Evolutionary conservation across 805 yeast species (phyloP), one percentile per base, ranked within the genome.

Genomic region (Ogataea trehalophila): DNA sequence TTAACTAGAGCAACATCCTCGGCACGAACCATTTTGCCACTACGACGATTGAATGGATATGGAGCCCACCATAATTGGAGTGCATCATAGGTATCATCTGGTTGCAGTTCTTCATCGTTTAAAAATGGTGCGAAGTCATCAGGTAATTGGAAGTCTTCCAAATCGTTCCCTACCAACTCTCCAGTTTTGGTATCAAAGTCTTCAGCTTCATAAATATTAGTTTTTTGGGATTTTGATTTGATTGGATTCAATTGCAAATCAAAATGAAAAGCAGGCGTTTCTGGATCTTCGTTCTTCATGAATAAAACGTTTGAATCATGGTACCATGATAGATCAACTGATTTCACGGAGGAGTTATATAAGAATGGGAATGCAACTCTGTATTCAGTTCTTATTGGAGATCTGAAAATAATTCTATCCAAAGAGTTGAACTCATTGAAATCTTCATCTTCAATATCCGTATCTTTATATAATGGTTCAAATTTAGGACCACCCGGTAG

Each of bases 401-500:
- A 71, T 50, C 99, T 75, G 67, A 87, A 85, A 20, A 94, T 89
- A 22, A 90, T 81, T 61, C 96, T 72, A 60, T 91, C 97, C 37
- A 92, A 76, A 8, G 96, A 79, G 58, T 91, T 91, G 68, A 94
- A 91, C 63, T 92, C 98, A 46, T 87, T 88, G 65, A 77, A 86
- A 61, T 91, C 97, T 50, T 85, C 92, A 26, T 65, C 63, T 41
- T 81, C 86, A 26, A 75, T 74, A 55, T 81, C 81, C 36, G 73
- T 70, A 44, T 84, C 87, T 50, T 83, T 81, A 67, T 74, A 80
- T 15, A 91, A 67, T 0, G 96, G 96, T 67, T 91, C 98, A 66
- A 90, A 94, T 61, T 85, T 87, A 13, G 99, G 98, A 0, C 99
- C 99, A 13, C 96, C 96, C 0, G 97, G 97, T 33, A 94, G 73